Evolutionary conservation across 495 filamentous ascomycete species (phyloP), one percentile per base, ranked within the genome.

Genomic region (Neurospora intermedia): DNA sequence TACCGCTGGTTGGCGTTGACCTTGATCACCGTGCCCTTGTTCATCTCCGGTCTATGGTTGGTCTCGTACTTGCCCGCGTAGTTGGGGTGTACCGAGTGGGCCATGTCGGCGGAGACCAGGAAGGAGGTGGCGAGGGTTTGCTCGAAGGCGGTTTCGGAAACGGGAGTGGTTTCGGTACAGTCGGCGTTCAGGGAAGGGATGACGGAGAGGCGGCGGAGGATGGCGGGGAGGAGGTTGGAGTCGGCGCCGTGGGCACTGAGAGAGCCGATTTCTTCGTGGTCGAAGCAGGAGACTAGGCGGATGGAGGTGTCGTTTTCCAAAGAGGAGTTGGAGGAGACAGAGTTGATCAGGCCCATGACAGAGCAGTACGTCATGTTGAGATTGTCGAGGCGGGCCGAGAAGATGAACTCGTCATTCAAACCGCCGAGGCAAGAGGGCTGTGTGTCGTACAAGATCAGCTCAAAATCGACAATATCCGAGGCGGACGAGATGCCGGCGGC

Each of bases 191-290:
- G 75, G 7, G 87, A 84, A 0, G 92, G 89, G 69, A 98, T 84
- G 35, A 93, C 90, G 8, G 93, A 96, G 27, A 99, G 88, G 54
- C 96, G 92, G 43, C 93, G 91, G 71, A 98, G 88, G 59, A 99
- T 89, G 41, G 93, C 88, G 0, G 96, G 96, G 6, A 99, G 89
- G 31, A 97, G 85, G 81, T 97, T 97, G 6, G 94, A 97, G 82
- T 94, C 89, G 3, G 96, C 96, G 76, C 96, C 96, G 76, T 99
- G 96, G 7, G 96, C 94, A 10, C 92, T 95, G 43, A 86, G 87
- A 75, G 92, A 96, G 69, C 96, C 96, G 77, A 98, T 94, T 78
- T 99, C 96, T 81, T 99, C 96, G 84, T 99, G 96, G 80, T 99
- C 96, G 80, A 98, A 99, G 76, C 94, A 90, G 31, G 93, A 89